These are phyloP conservation scores for Pestalotiopsis sp. DNA, from an alignment of 2,329 filamentous ascomycete species.

Conservation along the genomic window DNA sequence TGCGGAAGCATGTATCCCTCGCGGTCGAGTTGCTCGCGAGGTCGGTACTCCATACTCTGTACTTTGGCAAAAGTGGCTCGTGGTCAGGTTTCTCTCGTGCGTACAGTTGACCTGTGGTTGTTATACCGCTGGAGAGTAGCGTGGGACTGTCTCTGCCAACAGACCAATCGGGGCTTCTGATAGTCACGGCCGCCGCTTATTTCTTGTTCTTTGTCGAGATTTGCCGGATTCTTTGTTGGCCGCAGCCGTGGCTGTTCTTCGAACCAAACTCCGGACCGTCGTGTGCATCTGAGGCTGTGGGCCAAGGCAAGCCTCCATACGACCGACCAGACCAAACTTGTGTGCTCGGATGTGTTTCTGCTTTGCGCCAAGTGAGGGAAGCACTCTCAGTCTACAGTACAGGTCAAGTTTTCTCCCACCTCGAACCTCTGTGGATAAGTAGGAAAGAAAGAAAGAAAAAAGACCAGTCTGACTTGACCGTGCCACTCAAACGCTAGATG, in stretches of 20 bases:
- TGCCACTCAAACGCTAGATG: too few species aligned
- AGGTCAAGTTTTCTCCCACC: neutral
- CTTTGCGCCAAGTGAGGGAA: neutral
- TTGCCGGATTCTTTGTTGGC: neutral
- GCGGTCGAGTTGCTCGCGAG: too few species aligned
- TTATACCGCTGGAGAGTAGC: neutral
- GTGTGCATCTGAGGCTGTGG: neutral
- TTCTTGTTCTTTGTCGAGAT: neutral
- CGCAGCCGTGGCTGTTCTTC: neutral
- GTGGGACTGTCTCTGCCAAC: neutral
- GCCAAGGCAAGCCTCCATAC: neutral
- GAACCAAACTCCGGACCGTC: neutral
- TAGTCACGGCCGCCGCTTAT: neutral
- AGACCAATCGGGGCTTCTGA: neutral
- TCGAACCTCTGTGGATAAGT: neutral
- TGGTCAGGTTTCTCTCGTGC: too few species aligned
- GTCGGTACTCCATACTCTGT: too few species aligned
- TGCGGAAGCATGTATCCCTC: neutral
- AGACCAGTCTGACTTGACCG: neutral
- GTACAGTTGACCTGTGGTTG: too few species aligned
- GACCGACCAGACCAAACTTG: neutral
- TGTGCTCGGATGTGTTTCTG: neutral
- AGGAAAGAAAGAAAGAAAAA: neutral
- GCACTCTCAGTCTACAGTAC: neutral
- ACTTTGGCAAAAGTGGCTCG: too few species aligned